Evolutionary conservation across 2,329 filamentous ascomycete species (phyloP).

Genomic region (Chrysosphaeria jannelii): DNA sequence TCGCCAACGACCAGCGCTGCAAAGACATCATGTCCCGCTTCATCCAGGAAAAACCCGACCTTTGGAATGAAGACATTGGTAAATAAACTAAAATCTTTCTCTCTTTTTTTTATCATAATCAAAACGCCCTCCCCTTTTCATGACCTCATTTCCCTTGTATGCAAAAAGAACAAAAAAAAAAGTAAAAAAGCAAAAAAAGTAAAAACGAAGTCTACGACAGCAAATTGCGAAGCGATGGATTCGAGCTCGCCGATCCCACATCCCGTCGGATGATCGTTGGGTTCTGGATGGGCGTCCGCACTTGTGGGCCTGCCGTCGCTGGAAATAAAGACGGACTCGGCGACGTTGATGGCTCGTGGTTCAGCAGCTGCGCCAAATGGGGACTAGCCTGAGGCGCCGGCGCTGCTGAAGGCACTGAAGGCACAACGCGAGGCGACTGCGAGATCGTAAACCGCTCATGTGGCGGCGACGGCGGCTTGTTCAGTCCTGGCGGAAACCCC

Average conservation of each 20-base stretch:
- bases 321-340: not conserved
- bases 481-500: too few relatives aligned
- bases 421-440: too few relatives aligned
- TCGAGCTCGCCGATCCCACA: conserved; percentile 53
- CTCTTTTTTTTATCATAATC: too few relatives aligned
- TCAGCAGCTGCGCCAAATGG: not conserved
- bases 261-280: too few relatives aligned
- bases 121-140: too few relatives aligned
- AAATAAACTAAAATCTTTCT: too few relatives aligned
- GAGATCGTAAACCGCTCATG: conserved; percentile 2
- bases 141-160: too few relatives aligned
- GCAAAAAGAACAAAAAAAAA: conserved; percentile 1
- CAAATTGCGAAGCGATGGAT: conserved; percentile 44
- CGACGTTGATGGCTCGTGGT: not conserved
- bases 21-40: conserved; percentile 40
- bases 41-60: conserved; percentile 37
- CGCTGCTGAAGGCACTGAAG: not conserved
- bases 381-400: not conserved
- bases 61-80: conserved; percentile 37
- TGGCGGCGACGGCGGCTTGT: not conserved
- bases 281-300: not conserved
- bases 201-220: conserved; percentile 17
- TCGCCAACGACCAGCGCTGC: conserved; percentile 33
- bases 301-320: not conserved
- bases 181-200: conserved; percentile 1